Percentiles rank a stretch among this genome's conserved stretches.
Evolutionary conservation across 2,329 filamentous ascomycete species (phyloP).

Genomic region (Alternaria metachromatica): DNA sequence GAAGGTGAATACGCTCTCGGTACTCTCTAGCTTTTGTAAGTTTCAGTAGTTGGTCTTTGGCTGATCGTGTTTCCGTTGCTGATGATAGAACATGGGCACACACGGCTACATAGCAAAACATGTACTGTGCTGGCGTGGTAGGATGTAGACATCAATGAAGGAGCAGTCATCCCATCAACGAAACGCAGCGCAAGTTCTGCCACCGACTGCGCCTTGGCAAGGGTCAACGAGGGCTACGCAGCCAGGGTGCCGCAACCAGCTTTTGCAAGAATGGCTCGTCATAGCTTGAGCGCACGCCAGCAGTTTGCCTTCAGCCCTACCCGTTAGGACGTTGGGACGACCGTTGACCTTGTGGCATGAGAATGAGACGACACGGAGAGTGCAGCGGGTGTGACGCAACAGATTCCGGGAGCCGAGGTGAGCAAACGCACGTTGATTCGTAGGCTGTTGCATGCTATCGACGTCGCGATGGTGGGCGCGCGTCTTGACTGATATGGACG

Average conservation of each 20-base stretch:
- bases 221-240: not conserved
- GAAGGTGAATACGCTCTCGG: not conserved
- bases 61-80: not conserved
- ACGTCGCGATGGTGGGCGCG: not conserved
- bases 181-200: not conserved
- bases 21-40: not conserved
- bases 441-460: not conserved
- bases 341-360: not conserved
- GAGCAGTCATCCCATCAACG: not conserved
- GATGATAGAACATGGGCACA: not conserved
- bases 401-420: not conserved
- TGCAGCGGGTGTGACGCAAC: not conserved
- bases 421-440: not conserved
- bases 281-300: not conserved
- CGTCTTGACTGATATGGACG: constrained; percentile 9
- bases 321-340: not conserved
- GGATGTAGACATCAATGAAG: not conserved
- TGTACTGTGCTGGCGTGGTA: not conserved
- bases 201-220: not conserved
- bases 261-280: not conserved
- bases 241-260: not conserved
- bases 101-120: not conserved
- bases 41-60: not conserved
- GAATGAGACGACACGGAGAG: not conserved
- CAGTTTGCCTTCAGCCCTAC: constrained; percentile 8